phyloP scores from a whole-genome alignment of 441 rosid genomes.

The Euphorbia schlechtendalii region DNA sequence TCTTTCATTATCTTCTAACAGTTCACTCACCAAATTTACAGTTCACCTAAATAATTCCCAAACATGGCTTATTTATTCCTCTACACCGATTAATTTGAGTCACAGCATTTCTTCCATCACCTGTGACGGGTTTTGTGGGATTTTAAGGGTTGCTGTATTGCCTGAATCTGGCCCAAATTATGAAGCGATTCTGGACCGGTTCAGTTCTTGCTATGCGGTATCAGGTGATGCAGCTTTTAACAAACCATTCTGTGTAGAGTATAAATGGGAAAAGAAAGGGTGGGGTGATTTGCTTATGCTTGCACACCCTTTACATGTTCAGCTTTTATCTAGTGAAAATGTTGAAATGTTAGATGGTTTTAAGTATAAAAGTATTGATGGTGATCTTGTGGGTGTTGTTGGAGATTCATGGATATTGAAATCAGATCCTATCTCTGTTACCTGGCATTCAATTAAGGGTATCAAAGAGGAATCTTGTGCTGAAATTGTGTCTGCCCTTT shows the following conservation, averaged over 20 bases:
- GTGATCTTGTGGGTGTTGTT: slow-evolving; percentile 77
- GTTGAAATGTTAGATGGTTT: slow-evolving; percentile 51
- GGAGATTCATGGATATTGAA: slow-evolving; percentile 77
- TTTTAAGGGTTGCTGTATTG: slow-evolving; percentile 53
- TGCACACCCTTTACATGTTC: slow-evolving; percentile 86
- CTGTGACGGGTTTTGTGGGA: slow-evolving; percentile 51
- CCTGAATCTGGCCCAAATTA: slow-evolving; percentile 37
- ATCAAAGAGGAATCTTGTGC: slow-evolving; percentile 36
- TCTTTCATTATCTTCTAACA: slow-evolving; percentile 40
- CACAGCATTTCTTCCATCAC: slow-evolving; percentile 37
- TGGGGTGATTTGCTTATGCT: slow-evolving; percentile 89
- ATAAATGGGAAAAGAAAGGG: slow-evolving; percentile 80
- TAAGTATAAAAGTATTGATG: slow-evolving; percentile 66
- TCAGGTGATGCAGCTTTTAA: slow-evolving; percentile 69
- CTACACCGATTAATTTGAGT: slow-evolving; percentile 51
- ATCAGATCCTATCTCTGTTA: slow-evolving; percentile 56
- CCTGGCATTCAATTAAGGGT: slow-evolving; percentile 88
- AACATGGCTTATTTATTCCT: slow-evolving; percentile 76
- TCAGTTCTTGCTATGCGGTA: slow-evolving; percentile 69
- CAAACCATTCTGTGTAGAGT: slow-evolving; percentile 66
- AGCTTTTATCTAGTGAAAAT: slow-evolving; percentile 40
- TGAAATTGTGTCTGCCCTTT: slow-evolving; percentile 62
- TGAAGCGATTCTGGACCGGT: slow-evolving; percentile 65
- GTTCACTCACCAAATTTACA: slow-evolving; percentile 53
- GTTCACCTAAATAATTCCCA: slow-evolving; percentile 67